Percentiles rank a stretch among this genome's conserved stretches.
phyloP scores from a whole-genome alignment of 495 filamentous ascomycete genomes.

The Glonium stellatum region DNA sequence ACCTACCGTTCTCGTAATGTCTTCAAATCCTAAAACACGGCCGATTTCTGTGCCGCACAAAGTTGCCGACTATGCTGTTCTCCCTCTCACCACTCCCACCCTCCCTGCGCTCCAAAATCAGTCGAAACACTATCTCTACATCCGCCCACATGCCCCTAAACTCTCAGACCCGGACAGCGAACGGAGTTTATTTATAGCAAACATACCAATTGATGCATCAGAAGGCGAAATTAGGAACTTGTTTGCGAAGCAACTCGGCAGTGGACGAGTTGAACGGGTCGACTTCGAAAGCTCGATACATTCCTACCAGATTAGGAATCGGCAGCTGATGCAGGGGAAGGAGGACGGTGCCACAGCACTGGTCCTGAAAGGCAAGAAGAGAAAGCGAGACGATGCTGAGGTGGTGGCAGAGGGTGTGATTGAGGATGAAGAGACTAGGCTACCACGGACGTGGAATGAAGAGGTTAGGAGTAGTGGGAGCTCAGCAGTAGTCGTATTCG shows the following conservation, averaged over 20 bases:
- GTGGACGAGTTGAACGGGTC: conserved; percentile 67
- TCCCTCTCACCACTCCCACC: conserved; percentile 24
- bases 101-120: conserved; percentile 9
- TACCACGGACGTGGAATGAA: conserved; percentile 72
- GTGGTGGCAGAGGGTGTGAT: conserved; percentile 35
- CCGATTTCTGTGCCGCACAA: neutral
- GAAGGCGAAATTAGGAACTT: conserved; percentile 66
- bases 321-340: conserved; percentile 46
- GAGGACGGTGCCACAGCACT: conserved; percentile 47
- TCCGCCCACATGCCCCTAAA: conserved; percentile 72
- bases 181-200: conserved; percentile 78
- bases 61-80: conserved; percentile 14
- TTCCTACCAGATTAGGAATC: neutral
- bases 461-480: conserved; percentile 62
- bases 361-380: conserved; percentile 33
- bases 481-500: conserved; percentile 73
- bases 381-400: conserved; percentile 43
- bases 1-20: neutral
- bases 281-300: conserved; percentile 51
- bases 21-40: too few relatives aligned
- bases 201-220: conserved; percentile 80
- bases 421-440: conserved; percentile 41
- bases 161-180: conserved; percentile 53
- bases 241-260: conserved; percentile 57
- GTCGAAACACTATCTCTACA: conserved; percentile 72